Evolutionary conservation across 192 early-diverging fungal genomes (phyloP), one percentile per base, ranked within the genome.

Genomic region (Glomus cerebriforme): DNA sequence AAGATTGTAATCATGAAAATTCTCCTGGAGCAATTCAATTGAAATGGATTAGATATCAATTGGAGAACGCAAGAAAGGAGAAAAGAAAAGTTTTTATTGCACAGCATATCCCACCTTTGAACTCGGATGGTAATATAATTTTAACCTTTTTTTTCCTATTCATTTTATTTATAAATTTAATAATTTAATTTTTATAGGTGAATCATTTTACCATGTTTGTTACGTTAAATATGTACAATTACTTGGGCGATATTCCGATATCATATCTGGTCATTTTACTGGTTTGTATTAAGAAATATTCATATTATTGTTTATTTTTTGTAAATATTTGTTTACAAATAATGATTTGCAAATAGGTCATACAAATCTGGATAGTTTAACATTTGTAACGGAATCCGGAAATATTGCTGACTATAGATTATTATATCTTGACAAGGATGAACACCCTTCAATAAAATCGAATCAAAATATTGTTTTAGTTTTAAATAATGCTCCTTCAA

Each of bases 231-330:
- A 84, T 15, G 66, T 79, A 17, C 34, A 81, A 19, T 29, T 86
- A 10, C 77, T 86, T 26, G 85, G 85, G 3, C 47, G 76, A 34
- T 86, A 80, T 64, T 54, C 79, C 8, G 58, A 77, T 72, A 60
- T 81, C 3, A 86, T 86, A 70, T 58, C 39, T n/a, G 85, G 83
- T 29, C 83, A 86, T 59, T 84, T 86, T 27, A 80, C 85, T 49
- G 85, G 85, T 76, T 39, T 32, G 2, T 34, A 22, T 7, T 37
- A 32, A 17, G 3, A 58, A 73, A n/a, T 29, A 15, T 37, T 59
- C n/a, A n/a, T 60, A 26, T 37, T 15, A 8, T 74, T 43, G n/a
- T 29, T 26, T 63, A 31, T 6, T 26, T 26, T 62, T 7, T 26
- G 27, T 54, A 31, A 58, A 32, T 22, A 49, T 39, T 9, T n/a